These are phyloP conservation scores for Pyrenophora teres DNA, from an alignment of 2,329 filamentous ascomycete species.

Conservation along the genomic window DNA sequence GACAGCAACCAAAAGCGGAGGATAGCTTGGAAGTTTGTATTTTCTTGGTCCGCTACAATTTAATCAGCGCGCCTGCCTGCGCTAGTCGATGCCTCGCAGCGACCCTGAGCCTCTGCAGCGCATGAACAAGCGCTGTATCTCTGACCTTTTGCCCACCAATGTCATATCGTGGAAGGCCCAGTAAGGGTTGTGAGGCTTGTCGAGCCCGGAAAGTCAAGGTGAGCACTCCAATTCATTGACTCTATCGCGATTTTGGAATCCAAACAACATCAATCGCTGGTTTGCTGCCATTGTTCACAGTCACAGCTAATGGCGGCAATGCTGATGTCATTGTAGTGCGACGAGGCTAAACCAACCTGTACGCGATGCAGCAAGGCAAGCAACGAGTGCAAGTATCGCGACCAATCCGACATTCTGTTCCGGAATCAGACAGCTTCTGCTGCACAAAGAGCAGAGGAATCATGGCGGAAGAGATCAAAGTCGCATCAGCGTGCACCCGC, in stretches of 20 bases:
- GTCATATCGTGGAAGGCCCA: conserved; percentile 44
- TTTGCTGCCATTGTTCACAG: not conserved
- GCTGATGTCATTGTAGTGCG: conserved; percentile 30
- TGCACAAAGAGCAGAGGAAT: conserved; percentile 41
- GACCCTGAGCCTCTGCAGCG: not conserved
- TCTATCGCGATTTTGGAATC: no score
- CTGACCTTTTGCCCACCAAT: conserved; percentile 17
- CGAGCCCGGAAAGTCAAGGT: conserved; percentile 44
- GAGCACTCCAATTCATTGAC: conserved; percentile 1
- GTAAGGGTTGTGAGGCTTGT: conserved; percentile 44
- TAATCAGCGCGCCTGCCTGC: not conserved
- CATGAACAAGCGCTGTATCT: not conserved
- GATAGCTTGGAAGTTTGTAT: not conserved
- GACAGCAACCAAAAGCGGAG: conserved; percentile 2
- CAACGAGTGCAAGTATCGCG: conserved; percentile 41
- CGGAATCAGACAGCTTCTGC: conserved; percentile 42
- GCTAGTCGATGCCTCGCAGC: conserved; percentile 4
- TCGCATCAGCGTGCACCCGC: conserved; percentile 25
- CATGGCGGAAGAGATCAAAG: conserved; percentile 42
- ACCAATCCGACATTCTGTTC: conserved; percentile 40
- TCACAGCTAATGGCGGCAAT: not conserved
- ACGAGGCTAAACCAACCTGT: conserved; percentile 39
- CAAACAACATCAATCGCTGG: no score
- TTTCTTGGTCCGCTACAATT: conserved; percentile 1
- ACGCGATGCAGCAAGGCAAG: conserved; percentile 35